Conservation (phyloP, 305 asterid species). For the Solanum hybrid region DNA sequence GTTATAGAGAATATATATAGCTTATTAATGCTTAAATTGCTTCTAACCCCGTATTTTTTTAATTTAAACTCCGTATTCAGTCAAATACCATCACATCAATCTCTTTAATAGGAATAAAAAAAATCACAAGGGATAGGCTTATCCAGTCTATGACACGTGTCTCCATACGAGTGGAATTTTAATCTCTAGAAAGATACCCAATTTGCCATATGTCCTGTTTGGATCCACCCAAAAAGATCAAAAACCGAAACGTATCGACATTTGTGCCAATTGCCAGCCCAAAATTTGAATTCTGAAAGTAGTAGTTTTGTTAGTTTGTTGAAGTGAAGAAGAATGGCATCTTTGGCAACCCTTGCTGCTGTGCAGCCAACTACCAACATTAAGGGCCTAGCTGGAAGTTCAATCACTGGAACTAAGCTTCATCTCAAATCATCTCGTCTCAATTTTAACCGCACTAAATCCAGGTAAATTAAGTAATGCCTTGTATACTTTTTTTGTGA, state of each 20-base stretch:
- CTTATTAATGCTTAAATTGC: background rate
- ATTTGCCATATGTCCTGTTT: conserved; percentile 46
- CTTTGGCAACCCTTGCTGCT: conserved; percentile 59
- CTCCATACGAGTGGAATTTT: conserved; percentile 26
- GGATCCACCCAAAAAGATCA: conserved; percentile 28
- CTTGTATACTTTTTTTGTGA: background rate
- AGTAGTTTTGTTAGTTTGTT: conserved; percentile 9
- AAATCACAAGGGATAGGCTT: conserved; percentile 38
- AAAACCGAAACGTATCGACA: background rate
- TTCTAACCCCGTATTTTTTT: no score
- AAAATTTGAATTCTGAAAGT: background rate
- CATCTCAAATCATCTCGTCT: conserved; percentile 53
- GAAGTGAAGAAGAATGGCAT: conserved; percentile 43
- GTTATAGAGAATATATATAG: background rate
- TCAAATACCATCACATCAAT: background rate
- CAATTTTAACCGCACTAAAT: conserved; percentile 42
- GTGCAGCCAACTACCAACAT: conserved; percentile 49
- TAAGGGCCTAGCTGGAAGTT: conserved; percentile 90
- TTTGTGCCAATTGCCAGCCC: background rate
- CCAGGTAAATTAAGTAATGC: conserved; percentile 24
- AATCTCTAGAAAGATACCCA: conserved; percentile 22
- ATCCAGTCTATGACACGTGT: conserved; percentile 36
- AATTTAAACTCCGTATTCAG: accelerated
- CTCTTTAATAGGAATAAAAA: background rate
- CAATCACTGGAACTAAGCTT: conserved; percentile 77